Evolutionary conservation across 2,329 filamentous ascomycete species (phyloP).

Genomic region (Tolypocladium guangdongense): DNA sequence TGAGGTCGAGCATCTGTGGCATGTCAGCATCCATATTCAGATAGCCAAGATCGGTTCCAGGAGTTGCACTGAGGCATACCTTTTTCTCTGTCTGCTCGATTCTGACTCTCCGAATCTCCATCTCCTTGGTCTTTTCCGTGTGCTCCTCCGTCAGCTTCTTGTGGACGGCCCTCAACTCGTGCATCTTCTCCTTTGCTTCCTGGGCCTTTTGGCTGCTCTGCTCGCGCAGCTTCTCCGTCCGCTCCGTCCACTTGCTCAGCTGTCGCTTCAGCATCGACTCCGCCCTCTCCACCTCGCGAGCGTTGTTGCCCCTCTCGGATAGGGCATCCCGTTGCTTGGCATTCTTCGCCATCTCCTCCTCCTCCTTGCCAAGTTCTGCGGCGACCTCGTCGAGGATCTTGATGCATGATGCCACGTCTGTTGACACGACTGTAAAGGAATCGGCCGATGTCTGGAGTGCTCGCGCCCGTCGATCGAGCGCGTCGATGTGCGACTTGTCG

Average conservation of each 20-base stretch:
- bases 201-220: conserved; percentile 73
- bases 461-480: conserved; percentile 75
- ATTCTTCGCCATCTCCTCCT: conserved; percentile 76
- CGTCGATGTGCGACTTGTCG: conserved; percentile 79
- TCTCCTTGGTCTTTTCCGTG: conserved; percentile 76
- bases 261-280: conserved; percentile 78
- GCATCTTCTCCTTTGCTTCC: conserved; percentile 78
- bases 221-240: conserved; percentile 73
- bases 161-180: conserved; percentile 73
- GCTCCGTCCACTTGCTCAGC: conserved; percentile 72
- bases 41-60: not conserved
- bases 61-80: conserved; percentile 35
- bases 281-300: conserved; percentile 81
- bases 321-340: conserved; percentile 76
- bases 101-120: conserved; percentile 81
- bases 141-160: conserved; percentile 74
- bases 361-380: conserved; percentile 76
- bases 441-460: conserved; percentile 87
- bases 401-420: conserved; percentile 79
- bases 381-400: conserved; percentile 83
- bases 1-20: conserved; percentile 86
- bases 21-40: conserved; percentile 8
- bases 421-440: conserved; percentile 72
- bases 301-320: conserved; percentile 77
- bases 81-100: conserved; percentile 99